These are phyloP conservation scores for Eutrema japonicum DNA, from an alignment of 345 rosid genomes.

Conservation along the genomic window DNA sequence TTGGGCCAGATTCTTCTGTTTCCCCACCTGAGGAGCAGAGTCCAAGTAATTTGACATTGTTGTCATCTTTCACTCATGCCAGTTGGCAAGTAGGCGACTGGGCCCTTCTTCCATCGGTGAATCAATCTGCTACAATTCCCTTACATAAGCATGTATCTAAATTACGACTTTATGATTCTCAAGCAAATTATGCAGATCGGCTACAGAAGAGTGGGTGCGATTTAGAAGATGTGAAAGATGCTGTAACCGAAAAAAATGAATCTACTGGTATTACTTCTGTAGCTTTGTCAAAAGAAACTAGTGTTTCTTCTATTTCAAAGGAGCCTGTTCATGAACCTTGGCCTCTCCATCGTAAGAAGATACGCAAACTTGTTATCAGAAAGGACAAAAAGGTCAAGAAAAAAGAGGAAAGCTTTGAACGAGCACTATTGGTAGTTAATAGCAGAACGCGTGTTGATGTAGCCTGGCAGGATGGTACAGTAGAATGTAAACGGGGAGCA, in stretches of 20 bases:
- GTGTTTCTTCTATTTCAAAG: slow-evolving; percentile 58
- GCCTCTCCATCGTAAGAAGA: slow-evolving; percentile 91
- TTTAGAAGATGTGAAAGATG: slow-evolving; percentile 59
- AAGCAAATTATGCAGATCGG: slow-evolving; percentile 43
- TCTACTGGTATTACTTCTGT: slow-evolving; percentile 48
- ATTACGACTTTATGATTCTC: slow-evolving; percentile 55
- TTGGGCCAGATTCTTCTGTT: slow-evolving; percentile 82
- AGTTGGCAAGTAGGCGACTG: slow-evolving; percentile 97
- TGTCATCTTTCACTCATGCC: slow-evolving; percentile 88
- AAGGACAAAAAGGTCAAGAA: slow-evolving; percentile 80
- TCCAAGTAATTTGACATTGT: slow-evolving; percentile 79
- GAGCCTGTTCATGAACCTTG: slow-evolving; percentile 75
- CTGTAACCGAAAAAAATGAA: slow-evolving; percentile 50
- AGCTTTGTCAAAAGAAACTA: slow-evolving; percentile 47
- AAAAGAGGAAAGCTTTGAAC: slow-evolving; percentile 90
- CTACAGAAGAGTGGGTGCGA: slow-evolving; percentile 46
- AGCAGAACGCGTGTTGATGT: slow-evolving; percentile 77
- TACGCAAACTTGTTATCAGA: slow-evolving; percentile 79
- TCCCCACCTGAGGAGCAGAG: slow-evolving; percentile 93
- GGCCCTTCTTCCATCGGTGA: slow-evolving; percentile 70
- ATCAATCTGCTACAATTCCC: slow-evolving; percentile 50
- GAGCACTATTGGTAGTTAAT: slow-evolving; percentile 72
- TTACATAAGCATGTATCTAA: slow-evolving; percentile 60
- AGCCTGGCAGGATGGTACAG: slow-evolving; percentile 89
- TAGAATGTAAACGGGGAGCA: slow-evolving; percentile 58